Conservation (phyloP, 257 asterid species). For the Cynanchum wilfordii region DNA sequence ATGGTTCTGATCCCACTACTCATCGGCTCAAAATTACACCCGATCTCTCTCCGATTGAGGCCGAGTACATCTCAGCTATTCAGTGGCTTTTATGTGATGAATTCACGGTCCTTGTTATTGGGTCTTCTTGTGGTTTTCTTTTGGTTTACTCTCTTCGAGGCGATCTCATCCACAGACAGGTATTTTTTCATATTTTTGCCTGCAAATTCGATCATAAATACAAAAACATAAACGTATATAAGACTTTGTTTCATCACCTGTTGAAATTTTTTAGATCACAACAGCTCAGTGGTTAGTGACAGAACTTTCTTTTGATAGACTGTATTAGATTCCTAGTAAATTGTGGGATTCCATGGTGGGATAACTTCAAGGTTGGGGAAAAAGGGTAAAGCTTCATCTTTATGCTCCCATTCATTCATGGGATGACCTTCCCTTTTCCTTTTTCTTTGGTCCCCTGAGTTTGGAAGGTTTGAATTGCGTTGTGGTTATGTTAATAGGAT, state of each 20-base stretch:
- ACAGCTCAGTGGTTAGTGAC: background rate
- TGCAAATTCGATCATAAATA: background rate
- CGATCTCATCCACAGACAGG: conserved; percentile 85
- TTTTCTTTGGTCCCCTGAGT: no score
- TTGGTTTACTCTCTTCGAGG: conserved; percentile 67
- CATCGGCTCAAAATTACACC: conserved; percentile 62
- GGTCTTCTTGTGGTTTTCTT: conserved; percentile 81
- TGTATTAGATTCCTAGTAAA: background rate
- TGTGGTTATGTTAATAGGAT: background rate
- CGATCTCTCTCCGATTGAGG: conserved; percentile 72
- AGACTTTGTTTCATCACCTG: background rate
- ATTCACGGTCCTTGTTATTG: conserved; percentile 62
- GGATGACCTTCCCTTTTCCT: background rate
- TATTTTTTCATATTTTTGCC: conserved; percentile 7
- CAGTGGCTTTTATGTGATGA: conserved; percentile 82
- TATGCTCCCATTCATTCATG: background rate
- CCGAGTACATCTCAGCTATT: conserved; percentile 74
- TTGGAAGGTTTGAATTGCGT: background rate
- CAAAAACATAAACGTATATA: background rate
- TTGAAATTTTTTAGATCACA: background rate
- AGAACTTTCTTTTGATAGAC: background rate
- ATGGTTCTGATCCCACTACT: conserved; percentile 32
- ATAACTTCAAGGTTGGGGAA: background rate
- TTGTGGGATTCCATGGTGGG: background rate
- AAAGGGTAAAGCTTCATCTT: background rate